Conservation (phyloP, 2,329 filamentous ascomycete species). For the Talaromyces sp. region DNA sequence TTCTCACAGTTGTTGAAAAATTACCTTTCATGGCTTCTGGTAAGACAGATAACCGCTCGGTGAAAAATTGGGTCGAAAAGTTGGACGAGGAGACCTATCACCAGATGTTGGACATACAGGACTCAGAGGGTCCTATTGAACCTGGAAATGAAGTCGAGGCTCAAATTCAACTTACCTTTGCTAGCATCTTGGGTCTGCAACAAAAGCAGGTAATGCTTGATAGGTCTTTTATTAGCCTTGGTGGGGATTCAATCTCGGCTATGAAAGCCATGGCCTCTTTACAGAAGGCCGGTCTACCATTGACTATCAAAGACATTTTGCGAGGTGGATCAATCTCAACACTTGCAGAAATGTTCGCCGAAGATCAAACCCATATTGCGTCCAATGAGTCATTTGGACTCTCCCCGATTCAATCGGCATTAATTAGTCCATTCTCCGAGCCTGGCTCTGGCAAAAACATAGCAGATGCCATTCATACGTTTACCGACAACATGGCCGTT, state of each 20-base stretch:
- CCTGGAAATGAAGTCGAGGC: not conserved
- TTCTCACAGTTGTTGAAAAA: not conserved
- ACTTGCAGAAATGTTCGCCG: not conserved
- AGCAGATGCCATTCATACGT: not conserved
- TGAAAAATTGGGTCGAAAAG: not conserved
- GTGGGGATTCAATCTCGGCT: slow-evolving; percentile 2
- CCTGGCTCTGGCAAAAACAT: too few species aligned
- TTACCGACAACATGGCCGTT: not conserved
- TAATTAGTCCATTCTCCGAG: not conserved
- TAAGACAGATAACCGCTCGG: not conserved
- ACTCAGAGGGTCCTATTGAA: not conserved
- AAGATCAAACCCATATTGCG: not conserved
- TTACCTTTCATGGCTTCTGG: not conserved
- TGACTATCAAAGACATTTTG: not conserved
- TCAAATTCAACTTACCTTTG: not conserved
- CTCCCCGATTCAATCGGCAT: not conserved
- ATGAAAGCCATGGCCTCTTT: not conserved
- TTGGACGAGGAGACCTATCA: not conserved
- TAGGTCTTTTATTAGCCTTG: not conserved
- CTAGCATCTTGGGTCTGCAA: not conserved
- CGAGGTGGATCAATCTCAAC: not conserved
- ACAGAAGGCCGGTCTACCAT: not conserved
- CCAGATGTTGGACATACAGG: not conserved
- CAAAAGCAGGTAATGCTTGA: not conserved
- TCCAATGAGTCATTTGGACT: too few species aligned